These are phyloP conservation scores for Jackrogersella multiformis DNA, from an alignment of 495 filamentous ascomycete genomes.

Conservation along the genomic window DNA sequence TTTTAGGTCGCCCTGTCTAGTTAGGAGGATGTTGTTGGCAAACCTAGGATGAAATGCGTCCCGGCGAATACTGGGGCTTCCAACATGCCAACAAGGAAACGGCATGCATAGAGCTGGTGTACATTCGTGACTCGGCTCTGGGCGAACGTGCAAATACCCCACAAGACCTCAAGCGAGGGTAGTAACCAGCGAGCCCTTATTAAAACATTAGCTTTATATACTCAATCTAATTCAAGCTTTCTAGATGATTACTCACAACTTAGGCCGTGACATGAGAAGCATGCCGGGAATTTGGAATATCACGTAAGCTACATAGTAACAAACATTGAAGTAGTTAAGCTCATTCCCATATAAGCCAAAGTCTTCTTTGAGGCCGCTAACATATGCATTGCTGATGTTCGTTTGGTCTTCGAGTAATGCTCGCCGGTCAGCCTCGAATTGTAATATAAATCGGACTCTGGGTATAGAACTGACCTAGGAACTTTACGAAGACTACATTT, in stretches of 20 bases:
- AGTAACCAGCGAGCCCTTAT: constrained; percentile 52
- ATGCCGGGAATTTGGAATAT: constrained; percentile 55
- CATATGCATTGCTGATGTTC: constrained; percentile 52
- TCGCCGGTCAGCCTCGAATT: constrained; percentile 19
- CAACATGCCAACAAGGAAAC: constrained; percentile 60
- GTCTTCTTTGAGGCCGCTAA: constrained; percentile 49
- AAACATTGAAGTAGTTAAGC: constrained; percentile 59
- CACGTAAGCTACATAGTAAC: constrained; percentile 52
- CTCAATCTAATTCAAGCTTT: constrained; percentile 34
- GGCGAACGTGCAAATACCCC: constrained; percentile 50
- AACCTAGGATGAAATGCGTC: constrained; percentile 41
- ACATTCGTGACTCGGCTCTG: constrained; percentile 47
- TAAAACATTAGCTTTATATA: constrained; percentile 11
- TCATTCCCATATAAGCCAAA: constrained; percentile 47
- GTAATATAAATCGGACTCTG: background rate
- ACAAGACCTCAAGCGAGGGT: constrained; percentile 48
- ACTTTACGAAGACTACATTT: constrained; percentile 51
- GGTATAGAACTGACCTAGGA: constrained; percentile 22
- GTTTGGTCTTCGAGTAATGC: constrained; percentile 39
- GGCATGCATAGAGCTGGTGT: constrained; percentile 45
- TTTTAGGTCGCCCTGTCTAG: background rate
- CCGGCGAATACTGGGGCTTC: constrained; percentile 58
- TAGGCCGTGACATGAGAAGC: constrained; percentile 55
- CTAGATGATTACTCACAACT: constrained; percentile 47
- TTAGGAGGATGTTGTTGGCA: background rate